Percentiles rank a stretch among this genome's conserved stretches.
These are phyloP conservation scores for Cryptococcus sp. DNA, from an alignment of 1,284 basidiomycete species.

Conservation along the genomic window DNA sequence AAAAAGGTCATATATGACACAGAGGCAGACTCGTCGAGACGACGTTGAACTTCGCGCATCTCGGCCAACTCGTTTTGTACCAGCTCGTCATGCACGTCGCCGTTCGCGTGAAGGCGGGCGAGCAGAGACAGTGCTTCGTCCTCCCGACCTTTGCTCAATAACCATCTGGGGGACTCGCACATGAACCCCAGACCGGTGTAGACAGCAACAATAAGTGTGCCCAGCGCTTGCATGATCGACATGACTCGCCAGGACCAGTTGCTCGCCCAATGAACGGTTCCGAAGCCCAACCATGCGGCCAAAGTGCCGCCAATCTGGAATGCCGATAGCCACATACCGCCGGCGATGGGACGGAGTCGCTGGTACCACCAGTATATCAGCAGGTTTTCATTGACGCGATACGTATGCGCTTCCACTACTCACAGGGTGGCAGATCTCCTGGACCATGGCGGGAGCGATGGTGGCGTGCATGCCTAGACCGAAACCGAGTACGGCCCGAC, in stretches of 20 bases:
- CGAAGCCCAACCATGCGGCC: slow-evolving; percentile 5
- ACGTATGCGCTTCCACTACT: slow-evolving; percentile 1
- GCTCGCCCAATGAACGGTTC: neutral
- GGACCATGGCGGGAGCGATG: slow-evolving; percentile 24
- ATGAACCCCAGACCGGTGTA: slow-evolving; percentile 2
- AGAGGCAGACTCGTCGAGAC: neutral
- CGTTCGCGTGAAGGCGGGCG: slow-evolving; percentile 63
- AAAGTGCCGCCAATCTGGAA: slow-evolving; percentile 3
- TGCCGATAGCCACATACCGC: neutral
- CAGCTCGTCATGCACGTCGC: slow-evolving; percentile 41
- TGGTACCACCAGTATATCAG: too few species aligned
- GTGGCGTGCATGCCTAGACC: slow-evolving; percentile 32
- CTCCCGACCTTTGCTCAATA: slow-evolving; percentile 60
- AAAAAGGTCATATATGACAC: slow-evolving; percentile 23
- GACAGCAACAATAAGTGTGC: neutral
- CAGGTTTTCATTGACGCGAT: too few species aligned
- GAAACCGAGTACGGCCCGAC: slow-evolving; percentile 27
- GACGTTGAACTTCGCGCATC: slow-evolving; percentile 26
- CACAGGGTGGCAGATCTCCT: slow-evolving; percentile 31
- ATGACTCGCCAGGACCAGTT: slow-evolving; percentile 9
- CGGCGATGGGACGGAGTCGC: neutral
- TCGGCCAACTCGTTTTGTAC: slow-evolving; percentile 47
- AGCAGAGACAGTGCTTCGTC: slow-evolving; percentile 60
- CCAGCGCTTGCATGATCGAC: neutral
- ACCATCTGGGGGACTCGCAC: slow-evolving; percentile 55